Evolutionary conservation across 2,329 filamentous ascomycete species (phyloP), one percentile per base, ranked within the genome.

Genomic region (Coniella vitis): DNA sequence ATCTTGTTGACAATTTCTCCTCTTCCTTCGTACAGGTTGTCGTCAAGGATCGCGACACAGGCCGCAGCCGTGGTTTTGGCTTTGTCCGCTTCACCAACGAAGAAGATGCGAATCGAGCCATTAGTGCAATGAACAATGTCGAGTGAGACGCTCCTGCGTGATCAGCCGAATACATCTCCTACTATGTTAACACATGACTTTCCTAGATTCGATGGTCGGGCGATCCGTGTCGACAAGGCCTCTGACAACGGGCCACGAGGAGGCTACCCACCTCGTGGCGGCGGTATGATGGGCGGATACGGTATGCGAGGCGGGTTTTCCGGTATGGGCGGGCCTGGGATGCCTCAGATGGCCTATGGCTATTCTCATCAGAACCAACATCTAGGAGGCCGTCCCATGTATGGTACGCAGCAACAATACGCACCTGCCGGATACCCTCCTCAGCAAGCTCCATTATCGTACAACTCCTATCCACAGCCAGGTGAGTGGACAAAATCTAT

Each of bases 11-110:
- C 34, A 36, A 5, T 10, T 36, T 36, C n/a, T n/a, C n/a, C n/a
- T 17, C 29, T 8, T 37, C 20, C 17, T 21, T n/a, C 10, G 17
- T 16, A 42, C 63, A 97, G 91, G 87, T 95, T 55, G 91, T 98
- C 58, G 90, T 97, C 62, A 97, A 95, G 74, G 91, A 98, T 69
- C 88, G 90, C 63, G 91, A 97, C 65, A 96, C 91, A 63, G 87
- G 89, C 61, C 89, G 91, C 68, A 96, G 90, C 76, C 88, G 93
- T 68, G 93, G 93, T 53, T 98, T 97, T 67, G 93, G 93, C 41
- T 97, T 97, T 68, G 91, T 98, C 56, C 87, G 90, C 60, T 98
- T 91, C 71, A 72, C 80, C 45, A 81, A 82, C 56, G 87, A 90
- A 56, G 70, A 74, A 39, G 86, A 90, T 67, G 87, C 88, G 54